Conservation (phyloP, 2,329 filamentous ascomycete species). For the Achaetomium macrosporum region DNA sequence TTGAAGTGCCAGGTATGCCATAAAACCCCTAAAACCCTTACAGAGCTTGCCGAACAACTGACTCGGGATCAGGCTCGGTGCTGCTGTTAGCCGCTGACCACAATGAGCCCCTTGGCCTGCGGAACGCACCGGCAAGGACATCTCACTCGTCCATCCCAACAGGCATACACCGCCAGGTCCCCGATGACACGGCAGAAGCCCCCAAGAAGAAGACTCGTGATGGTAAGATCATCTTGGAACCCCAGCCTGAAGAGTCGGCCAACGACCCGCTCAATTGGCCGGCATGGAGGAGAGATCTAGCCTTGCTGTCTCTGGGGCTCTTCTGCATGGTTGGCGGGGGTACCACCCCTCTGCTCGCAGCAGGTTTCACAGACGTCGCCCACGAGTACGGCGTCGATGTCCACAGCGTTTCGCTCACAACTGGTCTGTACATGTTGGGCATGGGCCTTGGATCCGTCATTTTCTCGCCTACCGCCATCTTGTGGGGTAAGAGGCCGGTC, state of each 20-base stretch:
- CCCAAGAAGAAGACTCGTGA: conserved; percentile 72
- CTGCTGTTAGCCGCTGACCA: conserved; percentile 49
- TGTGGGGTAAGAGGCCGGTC: conserved; percentile 85
- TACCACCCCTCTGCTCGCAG: conserved; percentile 84
- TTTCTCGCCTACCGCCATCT: conserved; percentile 82
- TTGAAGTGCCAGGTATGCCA: conserved; percentile 74
- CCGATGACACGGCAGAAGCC: conserved; percentile 25
- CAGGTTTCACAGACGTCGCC: conserved; percentile 80
- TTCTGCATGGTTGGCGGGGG: conserved; percentile 93
- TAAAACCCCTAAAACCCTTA: background rate
- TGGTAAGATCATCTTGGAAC: conserved; percentile 79
- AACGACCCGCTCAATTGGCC: conserved; percentile 96
- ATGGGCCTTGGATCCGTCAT: conserved; percentile 79
- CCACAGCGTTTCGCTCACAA: conserved; percentile 75
- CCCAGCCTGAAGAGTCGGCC: conserved; percentile 81
- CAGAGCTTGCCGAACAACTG: background rate
- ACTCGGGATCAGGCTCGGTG: conserved; percentile 45
- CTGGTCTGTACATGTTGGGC: conserved; percentile 91
- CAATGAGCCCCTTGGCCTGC: conserved; percentile 55
- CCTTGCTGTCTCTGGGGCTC: conserved; percentile 76
- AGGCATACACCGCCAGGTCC: conserved; percentile 36
- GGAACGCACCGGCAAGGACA: conserved; percentile 50
- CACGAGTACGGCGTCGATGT: conserved; percentile 57
- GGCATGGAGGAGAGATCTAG: conserved; percentile 69
- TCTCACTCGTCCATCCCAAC: conserved; percentile 53